These are phyloP conservation scores for Mucor circinelloides DNA, from an alignment of 371 early-diverging fungal species.

Conservation along the genomic window DNA sequence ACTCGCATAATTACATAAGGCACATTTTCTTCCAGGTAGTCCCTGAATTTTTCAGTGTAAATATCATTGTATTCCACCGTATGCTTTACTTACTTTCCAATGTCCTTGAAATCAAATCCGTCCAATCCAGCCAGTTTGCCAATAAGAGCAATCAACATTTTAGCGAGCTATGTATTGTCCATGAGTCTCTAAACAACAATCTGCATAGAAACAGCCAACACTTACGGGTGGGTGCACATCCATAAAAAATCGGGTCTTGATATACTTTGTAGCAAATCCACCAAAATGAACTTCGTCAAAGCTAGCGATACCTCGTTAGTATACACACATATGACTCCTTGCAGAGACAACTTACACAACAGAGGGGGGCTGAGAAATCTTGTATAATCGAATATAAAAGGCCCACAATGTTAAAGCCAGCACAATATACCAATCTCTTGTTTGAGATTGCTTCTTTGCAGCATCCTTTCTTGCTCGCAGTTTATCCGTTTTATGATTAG, in stretches of 20 bases:
- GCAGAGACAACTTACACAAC: constrained; percentile 42
- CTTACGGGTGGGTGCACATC: constrained; percentile 76
- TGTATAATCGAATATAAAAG: constrained; percentile 45
- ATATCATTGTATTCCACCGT: neutral
- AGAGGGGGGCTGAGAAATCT: constrained; percentile 47
- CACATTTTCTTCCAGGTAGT: constrained; percentile 43
- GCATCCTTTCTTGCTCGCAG: constrained; percentile 19
- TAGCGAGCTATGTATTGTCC: constrained; percentile 69
- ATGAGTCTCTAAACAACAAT: neutral
- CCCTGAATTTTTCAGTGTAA: constrained; percentile 21
- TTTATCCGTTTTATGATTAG: constrained; percentile 32
- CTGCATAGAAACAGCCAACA: neutral
- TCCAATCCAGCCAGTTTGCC: constrained; percentile 85
- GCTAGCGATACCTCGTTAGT: constrained; percentile 6
- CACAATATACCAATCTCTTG: constrained; percentile 40
- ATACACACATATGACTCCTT: neutral
- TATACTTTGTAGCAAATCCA: constrained; percentile 95
- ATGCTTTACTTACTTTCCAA: constrained; percentile 70
- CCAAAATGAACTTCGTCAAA: constrained; percentile 99
- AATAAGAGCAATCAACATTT: constrained; percentile 87
- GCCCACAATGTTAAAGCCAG: constrained; percentile 43
- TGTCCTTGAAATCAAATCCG: constrained; percentile 91
- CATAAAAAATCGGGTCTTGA: constrained; percentile 92
- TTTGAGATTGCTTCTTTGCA: constrained; percentile 18
- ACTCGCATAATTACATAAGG: constrained; percentile 48